Conservation (phyloP, 331 rosid genomes). For the Prunus yedoensis region DNA sequence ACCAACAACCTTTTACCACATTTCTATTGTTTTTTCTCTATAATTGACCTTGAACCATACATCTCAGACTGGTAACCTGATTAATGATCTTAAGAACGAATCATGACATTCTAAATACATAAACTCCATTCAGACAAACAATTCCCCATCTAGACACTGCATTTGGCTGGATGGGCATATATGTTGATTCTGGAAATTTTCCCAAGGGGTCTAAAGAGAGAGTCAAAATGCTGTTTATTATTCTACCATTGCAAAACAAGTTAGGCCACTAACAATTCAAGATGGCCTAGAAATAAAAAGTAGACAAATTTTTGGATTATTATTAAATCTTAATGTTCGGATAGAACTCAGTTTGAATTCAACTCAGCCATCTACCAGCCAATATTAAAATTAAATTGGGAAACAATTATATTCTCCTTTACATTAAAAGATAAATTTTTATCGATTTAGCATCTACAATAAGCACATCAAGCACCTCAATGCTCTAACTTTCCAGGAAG, state of each 20-base stretch:
- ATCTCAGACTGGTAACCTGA: neutral
- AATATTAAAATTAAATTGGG: too few species aligned
- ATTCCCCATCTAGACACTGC: neutral
- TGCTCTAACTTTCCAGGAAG: neutral
- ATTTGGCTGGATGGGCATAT: neutral
- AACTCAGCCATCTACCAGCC: too few species aligned
- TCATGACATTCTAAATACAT: neutral
- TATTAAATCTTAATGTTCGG: neutral
- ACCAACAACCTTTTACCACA: neutral
- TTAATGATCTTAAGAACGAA: neutral
- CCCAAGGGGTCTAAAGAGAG: neutral
- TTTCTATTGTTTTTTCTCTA: neutral
- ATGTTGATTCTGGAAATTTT: neutral
- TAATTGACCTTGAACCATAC: neutral
- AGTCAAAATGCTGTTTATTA: neutral
- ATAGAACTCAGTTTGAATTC: too few species aligned
- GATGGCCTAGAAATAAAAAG: neutral
- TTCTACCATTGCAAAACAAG: neutral
- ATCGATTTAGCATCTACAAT: too few species aligned
- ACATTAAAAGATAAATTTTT: too few species aligned
- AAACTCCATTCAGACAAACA: constrained; percentile 1
- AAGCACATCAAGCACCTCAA: neutral
- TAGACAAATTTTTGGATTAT: neutral
- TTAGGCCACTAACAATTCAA: neutral
- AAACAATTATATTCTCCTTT: too few species aligned